phyloP scores from a whole-genome alignment of 305 asterid species.

The Coffea humblotiana region DNA sequence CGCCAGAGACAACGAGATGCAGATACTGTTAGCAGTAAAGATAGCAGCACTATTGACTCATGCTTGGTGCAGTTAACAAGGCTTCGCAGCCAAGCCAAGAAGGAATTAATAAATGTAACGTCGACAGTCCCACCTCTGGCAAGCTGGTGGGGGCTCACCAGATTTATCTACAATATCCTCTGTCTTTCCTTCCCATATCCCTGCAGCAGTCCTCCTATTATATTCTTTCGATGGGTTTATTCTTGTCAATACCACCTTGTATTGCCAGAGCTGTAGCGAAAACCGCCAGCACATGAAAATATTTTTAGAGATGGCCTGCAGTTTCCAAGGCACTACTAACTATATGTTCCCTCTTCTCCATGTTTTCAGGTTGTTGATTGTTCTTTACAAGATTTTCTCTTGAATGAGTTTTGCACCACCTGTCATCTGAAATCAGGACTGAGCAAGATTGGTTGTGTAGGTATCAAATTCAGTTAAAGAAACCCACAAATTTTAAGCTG shows the following conservation, averaged over 20 bases:
- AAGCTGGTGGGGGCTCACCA: conserved; percentile 27
- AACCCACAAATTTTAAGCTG: not conserved
- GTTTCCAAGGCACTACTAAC: conserved; percentile 15
- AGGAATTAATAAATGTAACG: conserved; percentile 11
- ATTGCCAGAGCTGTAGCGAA: conserved; percentile 21
- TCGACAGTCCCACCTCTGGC: conserved; percentile 9
- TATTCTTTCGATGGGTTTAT: conserved; percentile 26
- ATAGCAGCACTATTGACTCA: conserved; percentile 17
- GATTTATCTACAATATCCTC: conserved; percentile 37
- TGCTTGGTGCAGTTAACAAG: conserved; percentile 25
- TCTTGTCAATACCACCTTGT: conserved; percentile 28
- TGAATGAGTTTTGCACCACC: conserved; percentile 22
- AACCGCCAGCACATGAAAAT: conserved; percentile 29
- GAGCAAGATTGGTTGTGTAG: not conserved
- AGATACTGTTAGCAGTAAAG: conserved; percentile 13
- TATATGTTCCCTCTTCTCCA: conserved; percentile 21
- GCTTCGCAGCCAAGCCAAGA: conserved; percentile 26
- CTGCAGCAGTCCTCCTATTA: conserved; percentile 15
- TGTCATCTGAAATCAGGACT: conserved; percentile 10
- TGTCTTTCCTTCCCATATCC: conserved; percentile 32
- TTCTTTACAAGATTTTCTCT: conserved; percentile 11
- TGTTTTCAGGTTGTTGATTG: conserved; percentile 32
- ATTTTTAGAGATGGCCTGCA: not conserved
- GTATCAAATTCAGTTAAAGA: not conserved
- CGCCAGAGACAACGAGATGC: conserved; percentile 29